phyloP scores from a whole-genome alignment of 768 basidiomycete species.

The Phanerochaete carnosa region DNA sequence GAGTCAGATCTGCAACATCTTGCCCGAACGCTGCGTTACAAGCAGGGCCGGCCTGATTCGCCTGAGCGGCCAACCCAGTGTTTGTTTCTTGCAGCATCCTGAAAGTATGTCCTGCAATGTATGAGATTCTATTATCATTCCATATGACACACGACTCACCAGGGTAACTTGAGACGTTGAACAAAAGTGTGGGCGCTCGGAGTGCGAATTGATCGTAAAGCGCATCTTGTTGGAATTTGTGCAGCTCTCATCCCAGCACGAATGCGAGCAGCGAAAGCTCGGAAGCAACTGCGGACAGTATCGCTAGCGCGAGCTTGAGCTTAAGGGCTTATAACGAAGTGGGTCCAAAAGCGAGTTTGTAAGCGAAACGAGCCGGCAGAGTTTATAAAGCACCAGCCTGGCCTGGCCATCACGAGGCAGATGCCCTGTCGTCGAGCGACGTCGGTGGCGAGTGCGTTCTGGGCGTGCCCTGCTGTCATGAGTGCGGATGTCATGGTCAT shows the following conservation, averaged over 20 bases:
- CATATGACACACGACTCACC: slow-evolving; percentile 10
- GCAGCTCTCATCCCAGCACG: not conserved
- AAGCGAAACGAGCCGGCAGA: too few species aligned
- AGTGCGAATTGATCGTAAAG: not conserved
- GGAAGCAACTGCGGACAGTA: not conserved
- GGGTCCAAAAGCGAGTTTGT: too few species aligned
- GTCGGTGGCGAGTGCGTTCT: too few species aligned
- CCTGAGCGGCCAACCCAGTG: slow-evolving; percentile 52
- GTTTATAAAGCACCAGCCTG: too few species aligned
- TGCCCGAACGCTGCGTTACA: slow-evolving; percentile 68
- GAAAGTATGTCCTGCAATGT: slow-evolving; percentile 50
- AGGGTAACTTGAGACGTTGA: slow-evolving; percentile 27
- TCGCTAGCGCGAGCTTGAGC: too few species aligned
- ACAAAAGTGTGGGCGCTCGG: slow-evolving; percentile 11
- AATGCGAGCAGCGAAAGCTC: not conserved
- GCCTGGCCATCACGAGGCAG: too few species aligned
- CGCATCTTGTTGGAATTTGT: slow-evolving; percentile 3
- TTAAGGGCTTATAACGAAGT: too few species aligned
- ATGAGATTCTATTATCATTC: not conserved
- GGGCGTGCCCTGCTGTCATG: too few species aligned
- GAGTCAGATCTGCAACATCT: slow-evolving; percentile 55
- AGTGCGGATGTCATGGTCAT: too few species aligned
- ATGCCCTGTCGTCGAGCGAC: too few species aligned
- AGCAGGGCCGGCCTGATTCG: slow-evolving; percentile 49
- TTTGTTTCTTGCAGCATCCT: slow-evolving; percentile 38